These are phyloP conservation scores for Alternaria infectoria DNA, from an alignment of 2,329 filamentous ascomycete genomes.

Conservation along the genomic window DNA sequence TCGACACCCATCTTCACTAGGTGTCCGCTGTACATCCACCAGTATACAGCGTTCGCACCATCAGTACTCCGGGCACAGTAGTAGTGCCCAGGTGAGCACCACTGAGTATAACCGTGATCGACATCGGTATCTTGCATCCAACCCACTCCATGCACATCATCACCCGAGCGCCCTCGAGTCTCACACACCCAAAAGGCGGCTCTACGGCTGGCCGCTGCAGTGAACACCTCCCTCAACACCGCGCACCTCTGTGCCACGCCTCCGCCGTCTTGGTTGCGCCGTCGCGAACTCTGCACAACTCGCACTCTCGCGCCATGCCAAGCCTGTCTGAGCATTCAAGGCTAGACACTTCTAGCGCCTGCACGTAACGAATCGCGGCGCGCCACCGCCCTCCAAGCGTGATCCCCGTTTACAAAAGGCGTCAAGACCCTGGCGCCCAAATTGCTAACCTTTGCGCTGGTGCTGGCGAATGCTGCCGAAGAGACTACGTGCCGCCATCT, in stretches of 20 bases:
- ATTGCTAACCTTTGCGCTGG: background rate
- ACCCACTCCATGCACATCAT: background rate
- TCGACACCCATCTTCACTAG: slow-evolving; percentile 1
- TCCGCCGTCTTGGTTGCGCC: slow-evolving; percentile 17
- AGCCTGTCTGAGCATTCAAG: slow-evolving; percentile 29
- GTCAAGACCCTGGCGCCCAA: slow-evolving; percentile 30
- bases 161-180: background rate
- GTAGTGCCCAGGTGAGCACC: background rate
- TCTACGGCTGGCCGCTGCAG: slow-evolving; percentile 21
- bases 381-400: slow-evolving; percentile 24
- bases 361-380: slow-evolving; percentile 27
- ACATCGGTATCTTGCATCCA: slow-evolving; percentile 8
- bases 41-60: background rate
- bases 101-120: slow-evolving; percentile 18
- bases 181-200: slow-evolving; percentile 4
- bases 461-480: slow-evolving; percentile 10
- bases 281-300: slow-evolving; percentile 40
- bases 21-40: slow-evolving; percentile 2
- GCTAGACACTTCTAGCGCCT: slow-evolving; percentile 31
- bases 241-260: slow-evolving; percentile 19
- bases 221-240: slow-evolving; percentile 13
- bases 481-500: slow-evolving; percentile 19
- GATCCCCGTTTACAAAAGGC: slow-evolving; percentile 37
- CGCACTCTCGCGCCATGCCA: slow-evolving; percentile 27
- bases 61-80: background rate